Evolutionary conservation across 169 alveolate genomes (phyloP), one percentile per base, ranked within the genome.

Genomic region (Eimeria zaria): DNA sequence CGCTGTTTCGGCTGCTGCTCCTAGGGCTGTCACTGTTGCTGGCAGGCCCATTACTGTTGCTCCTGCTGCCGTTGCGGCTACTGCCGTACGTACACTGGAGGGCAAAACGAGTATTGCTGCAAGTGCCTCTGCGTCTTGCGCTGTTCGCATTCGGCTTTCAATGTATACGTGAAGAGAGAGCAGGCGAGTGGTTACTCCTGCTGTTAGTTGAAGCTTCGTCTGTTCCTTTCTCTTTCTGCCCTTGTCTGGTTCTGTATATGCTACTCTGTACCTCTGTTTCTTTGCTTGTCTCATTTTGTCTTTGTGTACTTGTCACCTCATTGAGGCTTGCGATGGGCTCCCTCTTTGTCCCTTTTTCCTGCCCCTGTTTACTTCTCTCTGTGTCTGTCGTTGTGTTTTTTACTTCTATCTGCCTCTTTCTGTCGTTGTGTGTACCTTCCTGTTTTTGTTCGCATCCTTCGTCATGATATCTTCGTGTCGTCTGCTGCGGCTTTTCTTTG

Each of bases 21-120:
- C 67, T 93, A 33, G 51, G 60, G 71, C 7, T 81, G 46, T 67
- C 93, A 1, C 88, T 88, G 39, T 44, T 93, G 46, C 53, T 30
- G 78, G 78, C 93, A 22, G 73, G 48, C 11, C 44, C 41, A 33
- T 55, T 81, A 64, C 96, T 80, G 89, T 81, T 60, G 48, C 36
- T 93, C 44, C 93, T 93, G 69, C 76, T 67, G 69, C 83, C 90
- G 2, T 62, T 93, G 48, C 87, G 60, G 64, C 94, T 69, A 22
- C 67, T 93, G 51, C 93, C 92, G 41, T 51, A 27, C 12, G 73
- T 93, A 12, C 88, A 83, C 89, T 93, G 96, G 96, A 46, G 44
- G 39, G 71, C 76, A 44, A 36, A 87, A 36, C 93, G 55, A 41
- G 22, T 30, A 53, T 74, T 93, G 71, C 88, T 81, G 89, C 67